These are phyloP conservation scores for Penicillium sp. DNA, from an alignment of 2,329 filamentous ascomycete species.

Conservation along the genomic window DNA sequence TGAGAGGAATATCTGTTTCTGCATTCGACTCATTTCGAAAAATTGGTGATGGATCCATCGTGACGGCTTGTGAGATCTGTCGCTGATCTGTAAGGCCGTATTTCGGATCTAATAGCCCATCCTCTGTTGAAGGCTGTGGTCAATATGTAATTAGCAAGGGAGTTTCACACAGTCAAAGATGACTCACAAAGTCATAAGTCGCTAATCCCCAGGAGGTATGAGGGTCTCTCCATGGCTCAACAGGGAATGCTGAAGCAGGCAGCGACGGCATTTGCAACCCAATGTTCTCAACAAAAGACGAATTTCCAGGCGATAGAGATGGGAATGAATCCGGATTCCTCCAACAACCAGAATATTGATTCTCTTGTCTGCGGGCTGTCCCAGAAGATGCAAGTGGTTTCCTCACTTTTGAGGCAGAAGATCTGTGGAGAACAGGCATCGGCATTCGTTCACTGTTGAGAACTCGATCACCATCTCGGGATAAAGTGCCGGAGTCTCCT, in stretches of 20 bases:
- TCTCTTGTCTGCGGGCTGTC: background rate
- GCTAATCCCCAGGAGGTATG: background rate
- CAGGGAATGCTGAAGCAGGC: background rate
- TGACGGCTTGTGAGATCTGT: background rate
- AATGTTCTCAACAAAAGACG: background rate
- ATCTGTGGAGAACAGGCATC: conserved; percentile 14
- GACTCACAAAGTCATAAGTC: background rate
- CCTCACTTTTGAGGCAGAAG: conserved; percentile 7
- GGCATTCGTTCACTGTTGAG: background rate
- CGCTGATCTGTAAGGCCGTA: background rate
- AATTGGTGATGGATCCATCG: background rate
- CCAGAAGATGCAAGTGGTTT: conserved; percentile 1
- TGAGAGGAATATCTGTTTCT: background rate
- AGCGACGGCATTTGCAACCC: background rate
- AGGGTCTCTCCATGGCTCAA: conserved; percentile 8
- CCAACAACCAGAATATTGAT: conserved; percentile 4
- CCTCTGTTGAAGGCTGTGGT: background rate
- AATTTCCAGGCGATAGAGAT: background rate
- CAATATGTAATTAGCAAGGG: background rate
- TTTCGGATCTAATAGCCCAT: background rate
- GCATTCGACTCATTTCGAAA: background rate
- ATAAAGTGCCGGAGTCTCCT: background rate
- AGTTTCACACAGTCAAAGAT: background rate
- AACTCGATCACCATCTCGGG: background rate
- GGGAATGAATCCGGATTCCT: background rate